Evolutionary conservation across 2,329 filamentous ascomycete species (phyloP), one percentile per base, ranked within the genome.

Genomic region (Akanthomyces uredinophilus): DNA sequence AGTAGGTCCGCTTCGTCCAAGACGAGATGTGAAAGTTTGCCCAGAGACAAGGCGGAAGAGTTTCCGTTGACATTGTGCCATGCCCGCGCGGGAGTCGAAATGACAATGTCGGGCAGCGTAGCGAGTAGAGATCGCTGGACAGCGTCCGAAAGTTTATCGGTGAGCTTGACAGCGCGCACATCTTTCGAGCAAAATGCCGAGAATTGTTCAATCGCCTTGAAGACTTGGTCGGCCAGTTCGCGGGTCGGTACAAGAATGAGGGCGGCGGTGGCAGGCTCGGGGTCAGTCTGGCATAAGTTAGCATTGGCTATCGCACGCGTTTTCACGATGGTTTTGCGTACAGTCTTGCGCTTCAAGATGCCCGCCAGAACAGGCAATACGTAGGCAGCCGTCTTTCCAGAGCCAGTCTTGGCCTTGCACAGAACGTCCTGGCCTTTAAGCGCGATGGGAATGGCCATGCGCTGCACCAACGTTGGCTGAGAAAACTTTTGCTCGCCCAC

Each of bases 351-450:
- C 72, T 89, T 90, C 61, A 99, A 78, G 65, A 96, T 90, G 41
- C 85, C 84, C 68, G 96, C 90, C 18, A 99, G 77, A n/a, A 96
- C 83, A 1, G 95, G 95, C 47, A 99, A 82, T 7, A 96, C 80
- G 73, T 98, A 98, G 55, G 95, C 94, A n/a, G 92, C 92, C 13
- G 95, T 99, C 81, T 99, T 99, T 68, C 95, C 95, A 4, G 93
- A 96, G 14, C 95, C 95, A 5, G 95, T 98, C 75, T 94, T 96
- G 43, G 94, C 92, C 71, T 94, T 92, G 60, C 92, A 93, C 44
- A 98, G 81, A 53, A 99, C 87, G 80, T 98, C 92, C 70, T 91
- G 88, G 14, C 95, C 94, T 66, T 92, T 87, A 20, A 98, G 80
- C 24, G 91, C 92, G 43, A 97, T 78, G 1, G 95, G 95, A 65